Evolutionary conservation across 768 basidiomycete genomes (phyloP).

Genomic region (Porphyrellus cyaneotinctus): DNA sequence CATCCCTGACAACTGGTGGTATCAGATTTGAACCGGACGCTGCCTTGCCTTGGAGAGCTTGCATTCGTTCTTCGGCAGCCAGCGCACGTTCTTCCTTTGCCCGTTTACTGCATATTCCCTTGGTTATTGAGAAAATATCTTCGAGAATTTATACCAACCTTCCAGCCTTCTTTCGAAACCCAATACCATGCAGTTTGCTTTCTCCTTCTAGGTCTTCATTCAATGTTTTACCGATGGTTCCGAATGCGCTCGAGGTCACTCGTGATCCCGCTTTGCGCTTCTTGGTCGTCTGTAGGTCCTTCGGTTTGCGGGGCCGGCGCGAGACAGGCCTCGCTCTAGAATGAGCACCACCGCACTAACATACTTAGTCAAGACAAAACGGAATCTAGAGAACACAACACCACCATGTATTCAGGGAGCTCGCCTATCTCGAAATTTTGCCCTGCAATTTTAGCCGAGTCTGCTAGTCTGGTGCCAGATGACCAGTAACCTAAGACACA

Average conservation of each 20-base stretch:
- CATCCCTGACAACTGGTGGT: conserved; percentile 25
- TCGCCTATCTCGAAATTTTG: conserved; percentile 52
- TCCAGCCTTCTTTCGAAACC: conserved; percentile 67
- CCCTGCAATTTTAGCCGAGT: conserved; percentile 53
- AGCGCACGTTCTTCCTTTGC: conserved; percentile 75
- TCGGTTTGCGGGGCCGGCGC: conserved; percentile 43
- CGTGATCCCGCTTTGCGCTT: conserved; percentile 70
- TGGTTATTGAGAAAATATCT: neutral
- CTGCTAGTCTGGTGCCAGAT: conserved; percentile 63
- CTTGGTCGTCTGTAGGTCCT: conserved; percentile 60
- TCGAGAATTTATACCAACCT: conserved; percentile 42
- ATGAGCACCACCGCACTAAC: conserved; percentile 79
- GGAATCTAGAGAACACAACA: neutral
- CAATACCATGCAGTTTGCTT: conserved; percentile 44
- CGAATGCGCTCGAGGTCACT: conserved; percentile 59
- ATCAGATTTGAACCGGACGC: conserved; percentile 3
- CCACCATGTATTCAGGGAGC: conserved; percentile 75
- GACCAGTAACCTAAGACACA: conserved; percentile 72
- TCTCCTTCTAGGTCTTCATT: conserved; percentile 39
- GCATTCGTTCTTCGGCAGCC: conserved; percentile 64
- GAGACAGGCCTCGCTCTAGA: conserved; percentile 53
- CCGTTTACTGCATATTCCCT: conserved; percentile 50
- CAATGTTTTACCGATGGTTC: conserved; percentile 51
- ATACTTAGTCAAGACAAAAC: neutral
- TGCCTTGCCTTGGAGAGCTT: conserved; percentile 37